These are phyloP conservation scores for Cystobasidium pallidum DNA, from an alignment of 1,284 basidiomycete genomes.

Conservation along the genomic window DNA sequence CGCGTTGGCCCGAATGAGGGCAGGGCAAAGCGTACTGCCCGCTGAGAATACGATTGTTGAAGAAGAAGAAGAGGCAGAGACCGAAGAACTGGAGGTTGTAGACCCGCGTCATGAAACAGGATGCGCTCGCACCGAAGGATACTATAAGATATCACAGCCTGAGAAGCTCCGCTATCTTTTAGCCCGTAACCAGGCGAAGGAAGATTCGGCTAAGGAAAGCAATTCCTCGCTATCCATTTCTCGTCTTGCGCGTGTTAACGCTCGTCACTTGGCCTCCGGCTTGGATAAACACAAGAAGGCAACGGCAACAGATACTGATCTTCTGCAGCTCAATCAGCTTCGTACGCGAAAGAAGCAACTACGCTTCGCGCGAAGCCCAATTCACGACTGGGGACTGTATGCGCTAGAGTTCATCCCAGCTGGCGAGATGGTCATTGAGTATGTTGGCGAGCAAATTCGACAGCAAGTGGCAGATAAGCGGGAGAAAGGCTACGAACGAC, in stretches of 20 bases:
- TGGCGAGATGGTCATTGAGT: conserved; percentile 99
- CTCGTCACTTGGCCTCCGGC: conserved; percentile 88
- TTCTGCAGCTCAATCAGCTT: conserved; percentile 96
- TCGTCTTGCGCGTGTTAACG: conserved; percentile 90
- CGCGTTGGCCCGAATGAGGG: conserved; percentile 60
- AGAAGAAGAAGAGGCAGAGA: not conserved
- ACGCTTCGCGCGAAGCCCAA: conserved; percentile 90
- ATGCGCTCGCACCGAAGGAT: conserved; percentile 88
- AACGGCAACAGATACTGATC: conserved; percentile 61
- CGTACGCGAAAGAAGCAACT: conserved; percentile 98
- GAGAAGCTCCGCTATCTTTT: conserved; percentile 85
- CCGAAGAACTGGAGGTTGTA: conserved; percentile 20
- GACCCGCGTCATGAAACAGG: conserved; percentile 72
- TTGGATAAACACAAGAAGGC: conserved; percentile 85
- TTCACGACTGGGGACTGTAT: conserved; percentile 97
- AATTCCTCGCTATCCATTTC: conserved; percentile 54
- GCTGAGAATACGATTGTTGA: conserved; percentile 46
- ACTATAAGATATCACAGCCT: conserved; percentile 87
- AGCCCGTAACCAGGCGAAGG: conserved; percentile 63
- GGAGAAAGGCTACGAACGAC: conserved; percentile 93
- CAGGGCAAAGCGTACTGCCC: conserved; percentile 51
- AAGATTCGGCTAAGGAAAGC: conserved; percentile 55
- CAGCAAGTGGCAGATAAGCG: conserved; percentile 95
- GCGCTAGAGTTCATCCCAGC: conserved; percentile 90
- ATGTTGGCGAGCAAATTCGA: conserved; percentile 93